Evolutionary conservation across 768 basidiomycete species (phyloP).

Genomic region (Tricholoma flavovirens): DNA sequence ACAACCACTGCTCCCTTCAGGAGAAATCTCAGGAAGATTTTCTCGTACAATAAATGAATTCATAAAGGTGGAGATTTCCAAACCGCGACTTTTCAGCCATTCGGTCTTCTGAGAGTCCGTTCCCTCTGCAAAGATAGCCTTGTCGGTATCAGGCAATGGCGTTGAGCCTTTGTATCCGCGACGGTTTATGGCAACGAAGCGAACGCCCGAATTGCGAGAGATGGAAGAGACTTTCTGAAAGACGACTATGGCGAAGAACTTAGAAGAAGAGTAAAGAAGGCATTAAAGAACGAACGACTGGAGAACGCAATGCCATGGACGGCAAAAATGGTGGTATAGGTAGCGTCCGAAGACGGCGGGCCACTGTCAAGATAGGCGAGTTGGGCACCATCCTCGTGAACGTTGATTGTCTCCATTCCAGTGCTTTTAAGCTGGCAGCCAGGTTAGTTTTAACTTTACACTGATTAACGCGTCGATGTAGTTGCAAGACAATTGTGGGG

Average conservation of each 20-base stretch:
- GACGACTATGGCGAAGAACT: background rate
- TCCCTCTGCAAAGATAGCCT: background rate
- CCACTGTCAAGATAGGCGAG: background rate
- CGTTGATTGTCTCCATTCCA: background rate
- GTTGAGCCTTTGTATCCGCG: background rate
- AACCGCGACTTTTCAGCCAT: background rate
- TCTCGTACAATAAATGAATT: background rate
- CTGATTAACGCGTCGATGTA: too few species aligned
- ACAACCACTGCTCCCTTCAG: background rate
- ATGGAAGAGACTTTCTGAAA: background rate
- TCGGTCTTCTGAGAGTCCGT: background rate
- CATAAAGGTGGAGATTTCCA: background rate
- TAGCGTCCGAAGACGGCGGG: background rate
- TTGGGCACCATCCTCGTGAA: background rate
- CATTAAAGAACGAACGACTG: background rate
- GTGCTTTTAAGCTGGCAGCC: too few species aligned
- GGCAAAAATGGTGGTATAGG: background rate
- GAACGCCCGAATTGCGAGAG: background rate
- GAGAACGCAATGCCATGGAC: background rate
- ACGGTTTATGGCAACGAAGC: background rate
- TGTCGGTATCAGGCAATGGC: background rate
- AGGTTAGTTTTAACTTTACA: background rate
- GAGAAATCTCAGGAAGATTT: background rate
- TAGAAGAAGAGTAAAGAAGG: background rate
- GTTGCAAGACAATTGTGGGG: too few species aligned